Conservation (phyloP, 495 filamentous ascomycete genomes). For the Bryoglossum gracile region DNA sequence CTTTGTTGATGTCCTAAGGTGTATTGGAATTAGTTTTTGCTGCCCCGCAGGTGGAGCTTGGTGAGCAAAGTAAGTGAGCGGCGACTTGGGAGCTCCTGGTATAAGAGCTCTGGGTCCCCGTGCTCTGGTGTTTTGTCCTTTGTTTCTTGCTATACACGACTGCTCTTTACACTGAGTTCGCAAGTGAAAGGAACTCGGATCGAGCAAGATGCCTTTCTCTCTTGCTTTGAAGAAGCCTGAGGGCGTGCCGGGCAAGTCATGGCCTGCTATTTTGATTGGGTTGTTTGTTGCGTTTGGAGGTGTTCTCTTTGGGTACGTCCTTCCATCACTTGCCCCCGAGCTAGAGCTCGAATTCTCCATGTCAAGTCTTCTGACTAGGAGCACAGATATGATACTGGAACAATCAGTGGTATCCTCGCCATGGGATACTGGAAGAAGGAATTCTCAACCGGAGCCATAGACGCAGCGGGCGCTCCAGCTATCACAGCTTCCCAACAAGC, state of each 20-base stretch:
- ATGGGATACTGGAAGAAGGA: constrained; percentile 62
- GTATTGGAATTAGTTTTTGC: too few species aligned
- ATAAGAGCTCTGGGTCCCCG: background rate
- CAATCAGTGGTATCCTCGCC: constrained; percentile 76
- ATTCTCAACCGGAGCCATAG: constrained; percentile 61
- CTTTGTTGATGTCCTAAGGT: background rate
- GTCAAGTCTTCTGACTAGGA: too few species aligned
- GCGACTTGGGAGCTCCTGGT: too few species aligned
- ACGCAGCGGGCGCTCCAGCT: constrained; percentile 45
- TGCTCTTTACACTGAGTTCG: background rate
- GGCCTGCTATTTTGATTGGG: constrained; percentile 69
- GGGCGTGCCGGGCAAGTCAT: constrained; percentile 51
- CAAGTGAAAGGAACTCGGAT: background rate
- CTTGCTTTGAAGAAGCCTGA: constrained; percentile 40
- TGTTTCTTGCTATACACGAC: background rate
- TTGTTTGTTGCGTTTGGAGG: constrained; percentile 85
- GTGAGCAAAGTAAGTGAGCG: background rate
- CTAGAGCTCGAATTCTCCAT: too few species aligned
- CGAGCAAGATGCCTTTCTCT: constrained; percentile 20
- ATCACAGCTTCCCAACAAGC: constrained; percentile 56
- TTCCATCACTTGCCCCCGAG: background rate
- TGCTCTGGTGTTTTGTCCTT: background rate
- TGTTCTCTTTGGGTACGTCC: constrained; percentile 70
- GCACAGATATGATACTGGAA: constrained; percentile 77
- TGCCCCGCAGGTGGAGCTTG: background rate